phyloP scores from a whole-genome alignment of 1,139 yeast species.

The Meyerozyma athensensis region DNA sequence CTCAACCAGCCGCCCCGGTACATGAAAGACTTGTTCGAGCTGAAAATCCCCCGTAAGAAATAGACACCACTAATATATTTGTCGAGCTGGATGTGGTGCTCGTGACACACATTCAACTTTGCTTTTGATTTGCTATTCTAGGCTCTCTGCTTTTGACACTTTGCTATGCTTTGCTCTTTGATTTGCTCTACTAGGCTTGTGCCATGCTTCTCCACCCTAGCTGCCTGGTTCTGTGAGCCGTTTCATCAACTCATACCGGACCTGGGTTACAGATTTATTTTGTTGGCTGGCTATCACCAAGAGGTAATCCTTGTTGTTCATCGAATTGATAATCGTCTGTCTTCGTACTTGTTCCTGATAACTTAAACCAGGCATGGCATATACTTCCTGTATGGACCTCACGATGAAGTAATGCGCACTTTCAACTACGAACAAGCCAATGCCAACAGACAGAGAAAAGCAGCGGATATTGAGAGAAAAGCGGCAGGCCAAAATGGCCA shows the following conservation, averaged over 20 bases:
- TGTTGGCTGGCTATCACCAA: conserved; percentile 42
- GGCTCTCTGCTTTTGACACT: background rate
- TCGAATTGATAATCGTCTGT: conserved; percentile 36
- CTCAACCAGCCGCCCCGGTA: conserved; percentile 44
- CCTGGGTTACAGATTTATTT: conserved; percentile 40
- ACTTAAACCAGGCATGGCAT: conserved; percentile 11
- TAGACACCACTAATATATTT: too few relatives aligned
- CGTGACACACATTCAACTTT: background rate
- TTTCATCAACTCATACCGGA: conserved; percentile 33
- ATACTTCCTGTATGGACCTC: conserved; percentile 1
- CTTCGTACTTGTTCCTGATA: conserved; percentile 38
- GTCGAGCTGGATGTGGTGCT: too few relatives aligned
- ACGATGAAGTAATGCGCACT: background rate
- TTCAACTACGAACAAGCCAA: conserved; percentile 9
- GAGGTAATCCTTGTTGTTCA: conserved; percentile 42
- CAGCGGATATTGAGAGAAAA: conserved; percentile 60
- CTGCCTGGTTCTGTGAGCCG: conserved; percentile 9
- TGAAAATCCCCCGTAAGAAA: background rate
- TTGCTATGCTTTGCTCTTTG: background rate
- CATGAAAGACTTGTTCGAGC: conserved; percentile 35
- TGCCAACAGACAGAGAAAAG: conserved; percentile 55
- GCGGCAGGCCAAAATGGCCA: conserved; percentile 62
- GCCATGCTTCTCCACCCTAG: background rate
- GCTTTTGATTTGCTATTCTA: background rate
- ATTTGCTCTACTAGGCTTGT: background rate